These are phyloP conservation scores for Diutina scorzettiae DNA, from an alignment of 1,139 yeast species.

Conservation along the genomic window DNA sequence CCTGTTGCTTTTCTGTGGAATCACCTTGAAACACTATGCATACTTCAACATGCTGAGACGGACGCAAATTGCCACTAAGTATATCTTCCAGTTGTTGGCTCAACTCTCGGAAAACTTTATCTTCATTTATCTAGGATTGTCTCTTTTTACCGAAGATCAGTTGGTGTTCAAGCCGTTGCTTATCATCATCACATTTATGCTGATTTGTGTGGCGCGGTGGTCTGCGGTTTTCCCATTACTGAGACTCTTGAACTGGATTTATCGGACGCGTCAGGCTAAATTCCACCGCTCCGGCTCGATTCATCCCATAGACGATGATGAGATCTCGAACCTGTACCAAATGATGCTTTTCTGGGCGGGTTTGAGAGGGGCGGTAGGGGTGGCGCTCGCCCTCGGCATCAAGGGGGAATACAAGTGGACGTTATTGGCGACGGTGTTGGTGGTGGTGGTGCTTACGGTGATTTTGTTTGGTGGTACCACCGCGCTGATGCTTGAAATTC, in stretches of 20 bases:
- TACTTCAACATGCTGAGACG: constrained; percentile 95
- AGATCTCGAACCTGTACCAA: constrained; percentile 89
- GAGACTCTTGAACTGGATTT: constrained; percentile 67
- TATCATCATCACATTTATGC: constrained; percentile 79
- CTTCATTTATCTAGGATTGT: constrained; percentile 87
- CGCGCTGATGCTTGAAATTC: constrained; percentile 91
- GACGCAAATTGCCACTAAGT: constrained; percentile 92
- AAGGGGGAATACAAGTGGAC: constrained; percentile 92
- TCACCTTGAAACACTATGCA: constrained; percentile 93
- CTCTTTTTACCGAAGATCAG: constrained; percentile 91
- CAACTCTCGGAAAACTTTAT: constrained; percentile 94
- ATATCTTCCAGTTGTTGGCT: constrained; percentile 85
- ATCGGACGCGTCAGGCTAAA: constrained; percentile 40
- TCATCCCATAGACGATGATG: constrained; percentile 49
- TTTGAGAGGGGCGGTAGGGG: constrained; percentile 97
- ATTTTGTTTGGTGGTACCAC: constrained; percentile 97
- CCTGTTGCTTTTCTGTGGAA: constrained; percentile 87
- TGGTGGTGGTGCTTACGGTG: constrained; percentile 92
- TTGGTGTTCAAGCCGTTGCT: constrained; percentile 87
- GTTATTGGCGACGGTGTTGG: constrained; percentile 84
- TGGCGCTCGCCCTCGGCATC: constrained; percentile 93
- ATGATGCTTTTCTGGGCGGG: constrained; percentile 99
- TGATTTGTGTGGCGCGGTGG: constrained; percentile 94
- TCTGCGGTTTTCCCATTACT: constrained; percentile 95
- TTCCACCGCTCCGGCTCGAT: constrained; percentile 29